Evolutionary conservation across 225 moss, liverwort and hornwort genomes (phyloP).

Genomic region (Pseudoscleropodium purum): DNA sequence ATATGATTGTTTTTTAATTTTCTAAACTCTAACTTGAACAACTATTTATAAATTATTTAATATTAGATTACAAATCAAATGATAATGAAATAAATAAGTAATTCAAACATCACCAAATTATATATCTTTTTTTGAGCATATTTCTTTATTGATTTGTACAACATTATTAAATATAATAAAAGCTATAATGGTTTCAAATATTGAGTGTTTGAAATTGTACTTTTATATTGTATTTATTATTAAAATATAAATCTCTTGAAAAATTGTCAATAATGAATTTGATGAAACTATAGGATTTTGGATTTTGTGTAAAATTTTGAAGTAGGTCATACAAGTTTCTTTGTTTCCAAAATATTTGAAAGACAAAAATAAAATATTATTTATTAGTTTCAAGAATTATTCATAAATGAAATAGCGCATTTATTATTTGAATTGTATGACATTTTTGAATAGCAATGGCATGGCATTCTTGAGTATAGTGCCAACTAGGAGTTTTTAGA

Average conservation of each 20-base stretch:
- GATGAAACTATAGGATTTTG: not conserved
- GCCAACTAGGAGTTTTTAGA: not conserved
- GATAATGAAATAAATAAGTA: not conserved
- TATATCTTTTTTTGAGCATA: not conserved
- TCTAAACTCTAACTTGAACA: rapidly evolving
- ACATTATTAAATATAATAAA: not conserved
- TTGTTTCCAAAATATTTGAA: not conserved
- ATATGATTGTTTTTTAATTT: not conserved
- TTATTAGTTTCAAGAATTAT: not conserved
- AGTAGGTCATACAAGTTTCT: rapidly evolving
- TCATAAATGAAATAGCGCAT: not conserved
- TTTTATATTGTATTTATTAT: not conserved
- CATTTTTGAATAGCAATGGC: not conserved
- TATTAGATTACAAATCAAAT: rapidly evolving
- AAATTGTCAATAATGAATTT: not conserved
- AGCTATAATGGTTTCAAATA: not conserved
- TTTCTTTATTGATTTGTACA: not conserved
- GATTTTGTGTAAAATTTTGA: too few species aligned
- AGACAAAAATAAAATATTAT: not conserved
- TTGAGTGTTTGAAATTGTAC: not conserved
- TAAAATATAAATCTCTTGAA: rapidly evolving
- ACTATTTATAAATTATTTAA: not conserved
- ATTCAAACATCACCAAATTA: not conserved
- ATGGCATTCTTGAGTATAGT: too few species aligned
- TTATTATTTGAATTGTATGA: not conserved